Percentiles rank a stretch among this genome's conserved stretches.
Evolutionary conservation across 148 eudicot genomes (phyloP).

Genomic region (Spergularia bocconei): DNA sequence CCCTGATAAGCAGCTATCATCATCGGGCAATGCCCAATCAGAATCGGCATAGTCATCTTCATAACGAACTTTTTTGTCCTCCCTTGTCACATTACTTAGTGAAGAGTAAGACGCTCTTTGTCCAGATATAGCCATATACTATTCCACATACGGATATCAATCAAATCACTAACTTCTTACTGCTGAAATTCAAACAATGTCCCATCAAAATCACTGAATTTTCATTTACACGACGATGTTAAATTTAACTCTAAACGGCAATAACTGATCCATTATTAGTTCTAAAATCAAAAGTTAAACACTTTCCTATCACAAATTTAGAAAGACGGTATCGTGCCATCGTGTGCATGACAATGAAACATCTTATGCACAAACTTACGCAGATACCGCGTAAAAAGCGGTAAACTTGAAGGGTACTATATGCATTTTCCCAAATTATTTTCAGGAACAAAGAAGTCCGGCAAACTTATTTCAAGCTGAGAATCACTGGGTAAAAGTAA

Average conservation of each 20-base stretch:
- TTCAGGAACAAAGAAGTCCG: no score
- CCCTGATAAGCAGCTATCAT: slow-evolving; percentile 25
- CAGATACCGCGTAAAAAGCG: no score
- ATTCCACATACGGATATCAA: slow-evolving; percentile 20
- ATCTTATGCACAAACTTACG: no score
- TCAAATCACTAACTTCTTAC: not conserved
- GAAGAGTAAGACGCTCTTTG: slow-evolving; percentile 65
- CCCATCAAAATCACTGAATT: not conserved
- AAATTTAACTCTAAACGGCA: no score
- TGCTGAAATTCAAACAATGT: not conserved
- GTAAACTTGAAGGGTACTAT: no score
- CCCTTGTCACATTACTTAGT: slow-evolving; percentile 51
- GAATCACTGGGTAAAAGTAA: no score
- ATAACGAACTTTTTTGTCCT: slow-evolving; percentile 41
- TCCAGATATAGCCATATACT: slow-evolving; percentile 49
- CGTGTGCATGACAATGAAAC: no score
- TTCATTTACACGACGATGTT: no score
- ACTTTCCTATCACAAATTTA: no score
- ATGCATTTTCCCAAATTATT: no score
- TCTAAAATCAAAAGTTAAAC: not conserved
- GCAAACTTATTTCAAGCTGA: no score
- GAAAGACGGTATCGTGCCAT: no score
- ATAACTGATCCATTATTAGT: not conserved
- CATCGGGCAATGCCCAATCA: slow-evolving; percentile 50
- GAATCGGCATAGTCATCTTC: slow-evolving; percentile 56